Evolutionary conservation across 75 land plant species (phyloP).

Genomic region (Picea sitchensis): DNA sequence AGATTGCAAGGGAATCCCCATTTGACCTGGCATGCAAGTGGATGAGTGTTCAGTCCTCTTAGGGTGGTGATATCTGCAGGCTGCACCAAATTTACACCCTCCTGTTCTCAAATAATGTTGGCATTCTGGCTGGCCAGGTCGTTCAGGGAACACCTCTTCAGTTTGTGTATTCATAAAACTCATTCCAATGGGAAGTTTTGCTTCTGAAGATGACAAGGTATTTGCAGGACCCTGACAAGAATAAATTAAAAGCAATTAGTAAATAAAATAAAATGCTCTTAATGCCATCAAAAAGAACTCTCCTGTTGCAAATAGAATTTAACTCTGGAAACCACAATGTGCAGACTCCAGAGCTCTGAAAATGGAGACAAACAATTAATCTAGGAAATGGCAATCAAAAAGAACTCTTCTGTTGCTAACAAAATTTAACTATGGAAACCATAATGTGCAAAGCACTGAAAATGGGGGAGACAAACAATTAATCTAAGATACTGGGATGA

Average conservation of each 20-base stretch:
- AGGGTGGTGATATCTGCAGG: constrained; percentile 91
- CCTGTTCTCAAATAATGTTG: constrained; percentile 91
- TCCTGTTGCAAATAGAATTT: no score
- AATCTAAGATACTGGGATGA: no score
- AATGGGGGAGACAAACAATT: no score
- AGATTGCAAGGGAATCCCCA: constrained; percentile 82
- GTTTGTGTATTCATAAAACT: background rate
- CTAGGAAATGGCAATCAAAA: no score
- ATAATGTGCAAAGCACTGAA: no score
- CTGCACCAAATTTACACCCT: constrained; percentile 85
- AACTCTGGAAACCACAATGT: no score
- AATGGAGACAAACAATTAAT: no score
- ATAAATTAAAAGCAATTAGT: background rate
- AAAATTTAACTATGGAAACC: no score
- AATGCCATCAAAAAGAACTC: no score
- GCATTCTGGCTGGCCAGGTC: constrained; percentile 93
- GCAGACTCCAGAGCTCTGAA: no score
- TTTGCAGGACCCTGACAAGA: constrained; percentile 5
- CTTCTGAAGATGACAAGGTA: constrained; percentile 10
- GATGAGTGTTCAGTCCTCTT: constrained; percentile 29
- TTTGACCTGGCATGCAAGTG: constrained; percentile 50
- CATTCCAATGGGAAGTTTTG: background rate
- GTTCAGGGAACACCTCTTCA: constrained; percentile 34
- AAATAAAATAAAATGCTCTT: no score
- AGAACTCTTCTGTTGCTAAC: no score